Percentiles rank a stretch among this genome's conserved stretches.
phyloP scores from a whole-genome alignment of 352 stramenopile genomes.

The Globisporangium cylindrosporum region DNA sequence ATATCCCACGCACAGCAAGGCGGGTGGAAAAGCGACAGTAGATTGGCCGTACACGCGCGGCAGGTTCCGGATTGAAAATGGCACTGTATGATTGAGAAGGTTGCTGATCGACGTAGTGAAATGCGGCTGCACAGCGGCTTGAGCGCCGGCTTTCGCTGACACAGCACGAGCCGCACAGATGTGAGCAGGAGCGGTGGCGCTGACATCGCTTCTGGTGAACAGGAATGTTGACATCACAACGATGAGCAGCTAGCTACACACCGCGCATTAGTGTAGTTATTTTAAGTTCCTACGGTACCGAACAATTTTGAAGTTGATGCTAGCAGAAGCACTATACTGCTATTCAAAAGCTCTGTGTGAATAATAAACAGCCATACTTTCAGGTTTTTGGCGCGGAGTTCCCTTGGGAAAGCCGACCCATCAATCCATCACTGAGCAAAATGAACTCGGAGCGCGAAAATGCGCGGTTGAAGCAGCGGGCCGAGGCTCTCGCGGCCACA shows the following conservation, averaged over 20 bases:
- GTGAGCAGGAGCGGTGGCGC: background rate
- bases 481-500: background rate
- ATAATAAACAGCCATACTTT: background rate
- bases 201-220: background rate
- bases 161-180: background rate
- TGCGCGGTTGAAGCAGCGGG: conserved; percentile 9
- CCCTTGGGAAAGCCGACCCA: background rate
- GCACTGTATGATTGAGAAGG: background rate
- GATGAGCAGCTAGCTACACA: too few relatives aligned
- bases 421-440: background rate
- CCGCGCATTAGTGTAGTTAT: too few relatives aligned
- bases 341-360: background rate
- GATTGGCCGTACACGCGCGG: background rate
- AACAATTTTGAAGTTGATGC: background rate
- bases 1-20: background rate
- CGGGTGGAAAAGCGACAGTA: background rate
- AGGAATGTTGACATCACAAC: too few relatives aligned
- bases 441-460: conserved; percentile 12
- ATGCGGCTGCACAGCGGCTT: background rate
- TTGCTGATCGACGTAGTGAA: background rate
- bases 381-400: background rate
- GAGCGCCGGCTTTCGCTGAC: too few relatives aligned
- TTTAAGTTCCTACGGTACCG: too few relatives aligned
- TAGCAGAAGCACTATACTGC: background rate
- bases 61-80: background rate